These are phyloP conservation scores for Wallacemonas sp. DNA, from an alignment of 208 protist species.

Conservation along the genomic window DNA sequence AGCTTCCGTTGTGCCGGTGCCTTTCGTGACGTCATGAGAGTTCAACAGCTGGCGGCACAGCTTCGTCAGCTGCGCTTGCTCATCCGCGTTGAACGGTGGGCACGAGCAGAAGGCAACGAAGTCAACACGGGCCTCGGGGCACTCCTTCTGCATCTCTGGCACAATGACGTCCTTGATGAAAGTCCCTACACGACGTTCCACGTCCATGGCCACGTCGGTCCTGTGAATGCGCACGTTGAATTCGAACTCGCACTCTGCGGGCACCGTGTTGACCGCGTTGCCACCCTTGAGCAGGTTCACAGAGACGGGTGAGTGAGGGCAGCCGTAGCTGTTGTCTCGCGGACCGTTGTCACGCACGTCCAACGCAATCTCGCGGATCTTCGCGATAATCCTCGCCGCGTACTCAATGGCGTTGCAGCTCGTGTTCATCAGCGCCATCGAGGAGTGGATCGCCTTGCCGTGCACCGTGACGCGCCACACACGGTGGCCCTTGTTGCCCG, in stretches of 20 bases:
- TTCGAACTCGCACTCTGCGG: conserved; percentile 42
- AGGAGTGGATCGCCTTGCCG: conserved; percentile 52
- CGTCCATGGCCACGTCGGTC: conserved; percentile 16
- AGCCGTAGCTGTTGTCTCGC: conserved; percentile 23
- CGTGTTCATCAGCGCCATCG: conserved; percentile 34
- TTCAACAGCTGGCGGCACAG: conserved; percentile 19
- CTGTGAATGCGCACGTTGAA: conserved; percentile 42
- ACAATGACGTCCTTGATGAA: conserved; percentile 32
- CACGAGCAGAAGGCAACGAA: conserved; percentile 5
- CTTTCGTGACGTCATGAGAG: conserved; percentile 13
- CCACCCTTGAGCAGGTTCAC: conserved; percentile 38
- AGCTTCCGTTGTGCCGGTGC: conserved; percentile 42
- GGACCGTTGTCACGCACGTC: conserved; percentile 17
- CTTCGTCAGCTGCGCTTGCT: conserved; percentile 31
- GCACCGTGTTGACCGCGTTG: conserved; percentile 52
- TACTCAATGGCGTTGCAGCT: conserved; percentile 43
- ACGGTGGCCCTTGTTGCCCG: conserved; percentile 30
- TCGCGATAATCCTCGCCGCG: conserved; percentile 37
- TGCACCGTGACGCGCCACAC: conserved; percentile 28
- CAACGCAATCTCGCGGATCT: conserved; percentile 28
- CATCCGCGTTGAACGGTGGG: conserved; percentile 30
- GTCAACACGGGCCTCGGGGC: conserved; percentile 22
- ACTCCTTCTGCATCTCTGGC: conserved; percentile 43
- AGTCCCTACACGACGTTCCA: conserved; percentile 23
- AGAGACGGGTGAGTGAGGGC: conserved; percentile 21